Conservation (phyloP, 352 stramenopile genomes). For the Globisporangium rhizosaccharum region DNA sequence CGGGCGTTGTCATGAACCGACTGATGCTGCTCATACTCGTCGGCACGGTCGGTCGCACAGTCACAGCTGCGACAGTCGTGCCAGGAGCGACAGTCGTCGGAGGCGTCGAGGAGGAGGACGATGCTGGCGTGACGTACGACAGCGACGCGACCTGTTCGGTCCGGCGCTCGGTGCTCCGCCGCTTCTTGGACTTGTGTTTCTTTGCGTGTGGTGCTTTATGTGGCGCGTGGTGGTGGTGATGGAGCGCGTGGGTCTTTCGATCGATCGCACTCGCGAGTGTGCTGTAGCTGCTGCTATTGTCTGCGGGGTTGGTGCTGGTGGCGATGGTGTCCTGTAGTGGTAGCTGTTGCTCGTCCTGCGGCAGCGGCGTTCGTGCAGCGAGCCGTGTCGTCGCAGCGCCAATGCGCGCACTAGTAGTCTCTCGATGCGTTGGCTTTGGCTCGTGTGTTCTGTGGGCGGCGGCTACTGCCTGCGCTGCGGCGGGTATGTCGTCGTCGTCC, state of each 20-base stretch:
- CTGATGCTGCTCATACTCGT: conserved; percentile 9
- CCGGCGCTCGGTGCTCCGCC: not conserved
- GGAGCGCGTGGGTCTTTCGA: too few relatives aligned
- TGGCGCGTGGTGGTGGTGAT: too few relatives aligned
- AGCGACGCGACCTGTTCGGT: conserved; percentile 4
- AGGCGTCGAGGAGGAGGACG: not conserved
- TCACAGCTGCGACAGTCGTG: not conserved
- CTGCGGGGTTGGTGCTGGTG: too few relatives aligned
- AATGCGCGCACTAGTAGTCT: too few relatives aligned
- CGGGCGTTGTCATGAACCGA: conserved; percentile 8
- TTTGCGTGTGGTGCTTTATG: too few relatives aligned
- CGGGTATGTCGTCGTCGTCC: conserved; percentile 7
- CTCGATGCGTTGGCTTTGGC: not conserved
- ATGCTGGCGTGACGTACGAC: conserved; percentile 6
- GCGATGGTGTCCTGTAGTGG: too few relatives aligned
- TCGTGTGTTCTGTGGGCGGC: not conserved
- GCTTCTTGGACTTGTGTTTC: not conserved
- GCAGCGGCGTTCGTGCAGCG: too few relatives aligned
- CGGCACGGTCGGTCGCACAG: not conserved
- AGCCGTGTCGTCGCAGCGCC: too few relatives aligned
- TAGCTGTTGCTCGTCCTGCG: too few relatives aligned
- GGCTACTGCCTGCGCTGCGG: not conserved
- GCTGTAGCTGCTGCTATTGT: too few relatives aligned
- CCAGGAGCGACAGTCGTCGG: not conserved
- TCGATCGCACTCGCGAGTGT: too few relatives aligned